Conservation (phyloP, 2,329 filamentous ascomycete genomes). For the Aureobasidium sp. region DNA sequence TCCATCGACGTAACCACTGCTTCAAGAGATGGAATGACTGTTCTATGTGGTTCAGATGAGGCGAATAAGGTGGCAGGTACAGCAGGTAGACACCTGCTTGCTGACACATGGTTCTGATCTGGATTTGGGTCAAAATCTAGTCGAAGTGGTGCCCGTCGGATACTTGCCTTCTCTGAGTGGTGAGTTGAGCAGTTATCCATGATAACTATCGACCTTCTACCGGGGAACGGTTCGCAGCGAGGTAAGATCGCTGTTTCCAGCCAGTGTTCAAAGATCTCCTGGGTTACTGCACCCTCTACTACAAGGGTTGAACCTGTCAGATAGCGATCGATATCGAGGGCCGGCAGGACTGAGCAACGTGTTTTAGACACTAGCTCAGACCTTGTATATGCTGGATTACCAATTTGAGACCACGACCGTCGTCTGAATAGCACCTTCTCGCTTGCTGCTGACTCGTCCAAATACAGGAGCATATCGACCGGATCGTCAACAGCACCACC, state of each 20-base stretch:
- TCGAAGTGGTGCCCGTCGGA: background rate
- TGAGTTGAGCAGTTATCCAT: slow-evolving; percentile 1
- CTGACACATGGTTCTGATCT: background rate
- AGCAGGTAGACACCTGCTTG: background rate
- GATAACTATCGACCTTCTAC: background rate
- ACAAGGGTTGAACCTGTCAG: background rate
- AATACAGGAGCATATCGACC: background rate
- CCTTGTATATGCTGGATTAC: background rate
- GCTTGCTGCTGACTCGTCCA: slow-evolving; percentile 1
- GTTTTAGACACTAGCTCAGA: background rate
- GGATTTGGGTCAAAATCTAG: background rate
- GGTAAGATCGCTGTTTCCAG: background rate
- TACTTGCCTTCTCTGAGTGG: background rate
- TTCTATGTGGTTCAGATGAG: background rate
- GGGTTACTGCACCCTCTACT: background rate
- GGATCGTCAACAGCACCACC: background rate
- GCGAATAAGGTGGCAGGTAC: background rate
- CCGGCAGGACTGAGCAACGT: slow-evolving; percentile 1
- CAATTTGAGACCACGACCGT: background rate
- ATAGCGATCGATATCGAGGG: background rate
- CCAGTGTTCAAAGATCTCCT: slow-evolving; percentile 7
- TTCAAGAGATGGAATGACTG: background rate
- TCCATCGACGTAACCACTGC: background rate
- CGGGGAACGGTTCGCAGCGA: background rate
- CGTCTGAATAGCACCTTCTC: slow-evolving; percentile 1